Evolutionary conservation across 1,284 basidiomycete species (phyloP).

Genomic region (Ustilago cynodontis): DNA sequence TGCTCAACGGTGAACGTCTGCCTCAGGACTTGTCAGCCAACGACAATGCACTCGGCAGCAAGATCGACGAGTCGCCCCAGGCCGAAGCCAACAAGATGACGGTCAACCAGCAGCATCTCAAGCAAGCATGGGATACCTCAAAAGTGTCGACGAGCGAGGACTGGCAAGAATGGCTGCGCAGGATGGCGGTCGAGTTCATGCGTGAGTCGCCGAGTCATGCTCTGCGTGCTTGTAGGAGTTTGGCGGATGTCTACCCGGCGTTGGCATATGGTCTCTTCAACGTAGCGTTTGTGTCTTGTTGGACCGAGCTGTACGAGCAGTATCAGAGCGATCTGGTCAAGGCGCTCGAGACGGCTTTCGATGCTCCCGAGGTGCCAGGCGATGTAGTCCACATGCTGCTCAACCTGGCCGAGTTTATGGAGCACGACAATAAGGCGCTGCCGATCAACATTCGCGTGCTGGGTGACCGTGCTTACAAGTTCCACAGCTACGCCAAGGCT

Average conservation of each 20-base stretch:
- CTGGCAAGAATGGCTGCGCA: slow-evolving; percentile 96
- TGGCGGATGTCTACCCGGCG: slow-evolving; percentile 91
- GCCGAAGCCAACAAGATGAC: slow-evolving; percentile 81
- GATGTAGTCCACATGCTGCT: slow-evolving; percentile 94
- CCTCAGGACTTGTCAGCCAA: slow-evolving; percentile 75
- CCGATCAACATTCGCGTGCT: slow-evolving; percentile 93
- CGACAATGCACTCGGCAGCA: slow-evolving; percentile 56
- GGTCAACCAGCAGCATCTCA: slow-evolving; percentile 97
- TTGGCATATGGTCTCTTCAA: slow-evolving; percentile 96
- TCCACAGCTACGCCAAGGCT: slow-evolving; percentile 96
- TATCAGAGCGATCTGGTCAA: slow-evolving; percentile 77
- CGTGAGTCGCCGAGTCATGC: slow-evolving; percentile 98
- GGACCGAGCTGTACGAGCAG: slow-evolving; percentile 90
- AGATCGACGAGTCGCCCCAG: slow-evolving; percentile 70
- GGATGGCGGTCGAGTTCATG: slow-evolving; percentile 95
- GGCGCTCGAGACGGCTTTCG: slow-evolving; percentile 89
- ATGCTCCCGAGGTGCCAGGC: slow-evolving; percentile 81
- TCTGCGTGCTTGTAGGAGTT: slow-evolving; percentile 90
- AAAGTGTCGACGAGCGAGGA: slow-evolving; percentile 83
- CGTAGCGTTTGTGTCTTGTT: slow-evolving; percentile 97
- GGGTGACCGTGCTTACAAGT: slow-evolving; percentile 90
- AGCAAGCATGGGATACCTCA: slow-evolving; percentile 95
- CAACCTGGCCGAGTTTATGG: slow-evolving; percentile 99
- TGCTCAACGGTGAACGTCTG: slow-evolving; percentile 90
- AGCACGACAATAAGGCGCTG: slow-evolving; percentile 96